Evolutionary conservation across 2,329 filamentous ascomycete genomes (phyloP).

Genomic region (Diaporthe helianthi): DNA sequence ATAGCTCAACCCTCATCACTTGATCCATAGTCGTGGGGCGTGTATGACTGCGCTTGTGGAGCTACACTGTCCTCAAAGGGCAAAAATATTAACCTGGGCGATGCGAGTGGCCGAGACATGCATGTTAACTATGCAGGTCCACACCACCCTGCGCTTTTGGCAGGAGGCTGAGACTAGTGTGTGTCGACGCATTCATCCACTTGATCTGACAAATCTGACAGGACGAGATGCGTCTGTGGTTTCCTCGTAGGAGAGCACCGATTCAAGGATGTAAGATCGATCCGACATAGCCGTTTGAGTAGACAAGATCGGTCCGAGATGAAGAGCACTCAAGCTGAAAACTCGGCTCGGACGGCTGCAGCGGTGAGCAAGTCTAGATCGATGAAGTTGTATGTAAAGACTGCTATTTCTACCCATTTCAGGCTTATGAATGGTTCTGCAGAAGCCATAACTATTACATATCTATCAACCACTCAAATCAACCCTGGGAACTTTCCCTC

Average conservation of each 20-base stretch:
- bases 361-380: background rate
- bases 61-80: background rate
- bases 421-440: background rate
- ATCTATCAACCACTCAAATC: background rate
- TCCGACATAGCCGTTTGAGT: background rate
- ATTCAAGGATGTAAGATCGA: background rate
- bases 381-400: background rate
- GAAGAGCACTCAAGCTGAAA: background rate
- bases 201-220: background rate
- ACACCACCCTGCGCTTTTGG: background rate
- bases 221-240: too few species aligned
- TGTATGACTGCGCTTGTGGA: background rate
- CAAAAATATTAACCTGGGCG: background rate
- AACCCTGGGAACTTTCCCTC: background rate
- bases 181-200: background rate
- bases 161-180: slow-evolving; percentile 3
- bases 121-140: background rate
- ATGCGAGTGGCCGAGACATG: background rate
- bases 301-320: background rate
- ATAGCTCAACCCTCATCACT: background rate
- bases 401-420: background rate
- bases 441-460: background rate
- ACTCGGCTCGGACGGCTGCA: background rate
- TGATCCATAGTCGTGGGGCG: background rate
- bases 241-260: background rate